phyloP scores from a whole-genome alignment of 805 yeast genomes.

The Citeromyces nyonsensis region DNA sequence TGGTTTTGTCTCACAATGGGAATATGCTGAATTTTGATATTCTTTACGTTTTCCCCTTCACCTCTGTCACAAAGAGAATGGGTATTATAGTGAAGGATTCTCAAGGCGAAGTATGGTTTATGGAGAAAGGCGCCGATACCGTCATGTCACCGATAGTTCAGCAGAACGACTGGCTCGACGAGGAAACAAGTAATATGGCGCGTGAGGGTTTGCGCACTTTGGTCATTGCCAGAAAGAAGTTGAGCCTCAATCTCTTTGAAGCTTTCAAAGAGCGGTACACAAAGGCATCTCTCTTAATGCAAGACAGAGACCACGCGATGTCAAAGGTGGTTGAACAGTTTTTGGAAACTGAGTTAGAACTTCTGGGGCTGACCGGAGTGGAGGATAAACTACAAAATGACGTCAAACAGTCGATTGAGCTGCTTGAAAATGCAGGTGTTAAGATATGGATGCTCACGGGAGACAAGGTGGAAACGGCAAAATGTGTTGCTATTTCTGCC shows the following conservation, averaged over 20 bases:
- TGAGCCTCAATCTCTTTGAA: slow-evolving; percentile 36
- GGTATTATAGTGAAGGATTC: slow-evolving; percentile 67
- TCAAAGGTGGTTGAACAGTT: slow-evolving; percentile 48
- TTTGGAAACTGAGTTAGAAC: slow-evolving; percentile 72
- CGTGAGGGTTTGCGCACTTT: slow-evolving; percentile 93
- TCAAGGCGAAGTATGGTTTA: slow-evolving; percentile 65
- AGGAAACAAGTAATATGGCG: slow-evolving; percentile 95
- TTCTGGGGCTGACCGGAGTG: slow-evolving; percentile 90
- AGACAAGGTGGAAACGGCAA: slow-evolving; percentile 96
- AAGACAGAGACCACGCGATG: slow-evolving; percentile 64
- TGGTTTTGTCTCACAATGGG: slow-evolving; percentile 54
- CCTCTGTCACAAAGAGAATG: slow-evolving; percentile 93
- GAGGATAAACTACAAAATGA: slow-evolving; percentile 89
- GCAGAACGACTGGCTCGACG: slow-evolving; percentile 90
- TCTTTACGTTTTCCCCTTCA: slow-evolving; percentile 82
- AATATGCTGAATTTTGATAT: slow-evolving; percentile 43
- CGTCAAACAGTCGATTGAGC: slow-evolving; percentile 84
- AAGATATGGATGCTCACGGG: slow-evolving; percentile 99
- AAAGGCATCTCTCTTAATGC: slow-evolving; percentile 67
- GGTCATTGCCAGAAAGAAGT: slow-evolving; percentile 78
- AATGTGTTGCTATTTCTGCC: slow-evolving; percentile 95
- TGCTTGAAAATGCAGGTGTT: slow-evolving; percentile 88
- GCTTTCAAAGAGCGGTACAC: slow-evolving; percentile 50
- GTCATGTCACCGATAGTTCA: slow-evolving; percentile 80
- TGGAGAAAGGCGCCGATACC: slow-evolving; percentile 92